A percentile compares a stretch with the other conserved stretches of the same genome.
These are phyloP conservation scores for Wallacemonas sp. DNA, from an alignment of 208 protist species.

Conservation along the genomic window DNA sequence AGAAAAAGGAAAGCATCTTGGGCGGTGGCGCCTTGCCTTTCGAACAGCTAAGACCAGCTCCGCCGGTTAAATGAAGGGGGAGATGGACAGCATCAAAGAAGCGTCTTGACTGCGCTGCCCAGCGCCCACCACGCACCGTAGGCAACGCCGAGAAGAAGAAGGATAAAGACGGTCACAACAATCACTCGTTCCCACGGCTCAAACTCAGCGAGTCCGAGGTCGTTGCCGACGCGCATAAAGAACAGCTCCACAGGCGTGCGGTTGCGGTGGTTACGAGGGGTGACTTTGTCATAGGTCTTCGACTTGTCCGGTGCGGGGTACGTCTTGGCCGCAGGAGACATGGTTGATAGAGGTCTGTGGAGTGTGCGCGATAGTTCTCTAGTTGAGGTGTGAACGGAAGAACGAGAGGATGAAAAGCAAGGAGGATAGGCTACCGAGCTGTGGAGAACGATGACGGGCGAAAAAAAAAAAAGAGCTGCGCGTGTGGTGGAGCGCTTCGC, in stretches of 20 bases:
- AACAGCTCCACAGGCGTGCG: slow-evolving; percentile 21
- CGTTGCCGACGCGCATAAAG: slow-evolving; percentile 35
- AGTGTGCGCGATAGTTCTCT: not conserved
- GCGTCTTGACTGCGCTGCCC: not conserved
- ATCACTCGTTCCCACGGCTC: slow-evolving; percentile 55
- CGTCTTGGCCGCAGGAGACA: slow-evolving; percentile 16
- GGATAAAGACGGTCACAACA: slow-evolving; percentile 20
- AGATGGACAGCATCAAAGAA: too few relatives aligned
- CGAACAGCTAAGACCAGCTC: too few relatives aligned
- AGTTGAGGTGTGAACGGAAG: not conserved
- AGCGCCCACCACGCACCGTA: slow-evolving; percentile 20
- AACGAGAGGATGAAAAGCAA: not conserved
- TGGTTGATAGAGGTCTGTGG: not conserved
- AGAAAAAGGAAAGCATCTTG: too few relatives aligned
- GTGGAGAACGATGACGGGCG: not conserved
- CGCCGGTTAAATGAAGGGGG: too few relatives aligned
- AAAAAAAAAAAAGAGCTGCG: not conserved
- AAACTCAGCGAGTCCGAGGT: slow-evolving; percentile 50
- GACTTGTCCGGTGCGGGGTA: slow-evolving; percentile 73
- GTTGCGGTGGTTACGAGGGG: slow-evolving; percentile 23
- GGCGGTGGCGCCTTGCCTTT: too few relatives aligned
- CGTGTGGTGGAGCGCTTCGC: not conserved
- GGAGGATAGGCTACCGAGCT: too few relatives aligned
- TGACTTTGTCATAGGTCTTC: slow-evolving; percentile 69
- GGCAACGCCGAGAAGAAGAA: slow-evolving; percentile 23